These are phyloP conservation scores for Biscogniauxia sp. DNA, from an alignment of 2,329 filamentous ascomycete species.

Conservation along the genomic window DNA sequence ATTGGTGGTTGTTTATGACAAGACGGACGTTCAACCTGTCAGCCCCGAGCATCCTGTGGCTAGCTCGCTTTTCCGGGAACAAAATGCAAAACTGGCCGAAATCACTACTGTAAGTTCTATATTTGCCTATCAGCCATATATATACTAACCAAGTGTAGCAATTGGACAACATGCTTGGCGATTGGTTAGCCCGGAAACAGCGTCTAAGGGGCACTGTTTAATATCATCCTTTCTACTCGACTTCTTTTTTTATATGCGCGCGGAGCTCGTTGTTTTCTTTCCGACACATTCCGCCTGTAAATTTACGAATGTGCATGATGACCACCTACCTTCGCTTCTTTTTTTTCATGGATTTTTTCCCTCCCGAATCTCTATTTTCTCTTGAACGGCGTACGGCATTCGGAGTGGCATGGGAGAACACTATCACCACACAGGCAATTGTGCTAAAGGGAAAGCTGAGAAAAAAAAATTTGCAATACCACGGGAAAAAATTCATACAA, in stretches of 20 bases:
- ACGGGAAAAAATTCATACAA: conserved; percentile 2
- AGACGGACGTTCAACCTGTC: conserved; percentile 75
- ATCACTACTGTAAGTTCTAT: conserved; percentile 67
- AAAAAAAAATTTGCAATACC: conserved; percentile 10
- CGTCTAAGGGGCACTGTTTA: conserved; percentile 52
- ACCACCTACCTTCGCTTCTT: conserved; percentile 13
- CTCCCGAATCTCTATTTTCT: conserved; percentile 3
- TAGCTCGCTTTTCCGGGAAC: conserved; percentile 76
- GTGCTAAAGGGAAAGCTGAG: neutral
- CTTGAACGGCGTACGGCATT: conserved; percentile 14
- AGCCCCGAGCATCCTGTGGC: conserved; percentile 84
- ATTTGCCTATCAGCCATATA: conserved; percentile 3
- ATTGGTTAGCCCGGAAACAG: conserved; percentile 69
- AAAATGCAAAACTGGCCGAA: conserved; percentile 80
- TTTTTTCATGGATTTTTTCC: neutral
- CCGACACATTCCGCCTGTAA: conserved; percentile 7
- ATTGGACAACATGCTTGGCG: conserved; percentile 82
- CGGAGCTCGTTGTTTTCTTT: conserved; percentile 10
- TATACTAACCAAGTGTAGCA: conserved; percentile 46
- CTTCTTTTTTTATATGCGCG: conserved; percentile 15
- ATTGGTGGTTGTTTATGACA: conserved; percentile 89
- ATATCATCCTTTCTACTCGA: conserved; percentile 5
- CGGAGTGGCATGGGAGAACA: conserved; percentile 8
- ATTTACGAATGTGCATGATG: conserved; percentile 15
- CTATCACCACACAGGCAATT: conserved; percentile 1